Base-by-base conservation (phyloP, 75 land plant species). In the Isoetes taiwanensis region DNA sequence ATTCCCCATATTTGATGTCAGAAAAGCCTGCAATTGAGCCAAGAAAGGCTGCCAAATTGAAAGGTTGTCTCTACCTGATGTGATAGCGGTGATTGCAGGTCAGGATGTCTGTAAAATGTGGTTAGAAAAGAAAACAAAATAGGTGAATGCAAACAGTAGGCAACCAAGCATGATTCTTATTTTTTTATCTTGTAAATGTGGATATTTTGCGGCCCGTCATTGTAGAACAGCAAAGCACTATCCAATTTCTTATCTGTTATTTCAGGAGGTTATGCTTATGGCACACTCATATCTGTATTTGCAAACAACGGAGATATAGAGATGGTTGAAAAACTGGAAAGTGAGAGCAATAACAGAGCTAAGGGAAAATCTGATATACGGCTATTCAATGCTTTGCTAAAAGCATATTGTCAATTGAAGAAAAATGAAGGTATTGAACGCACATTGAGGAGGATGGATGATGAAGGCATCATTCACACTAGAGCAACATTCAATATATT, bases 181-280 rank as follows among this genome's bases (percentile, higher is more conserved):
- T n/a, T n/a, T n/a, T n/a, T n/a, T n/a, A n/a, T n/a, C n/a, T n/a
- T n/a, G n/a, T n/a, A n/a, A n/a, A n/a, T n/a, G n/a, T n/a, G n/a
- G n/a, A n/a, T n/a, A n/a, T n/a, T n/a, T n/a, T n/a, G n/a, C n/a
- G n/a, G n/a, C n/a, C n/a, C n/a, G n/a, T n/a, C n/a, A n/a, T n/a
- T n/a, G n/a, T n/a, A n/a, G n/a, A n/a, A n/a, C n/a, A n/a, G n/a
- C n/a, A n/a, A n/a, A n/a, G n/a, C n/a, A n/a, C n/a, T n/a, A n/a
- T n/a, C n/a, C n/a, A n/a, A n/a, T n/a, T n/a, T n/a, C n/a, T n/a
- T 46, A 23, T 50, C 14, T 29, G n/a, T 62, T n/a, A 60, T 35
- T 65, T 65, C 90, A 90, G 90, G 88, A 60, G 84, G 82, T 29
- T 72, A 81, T 72, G 53, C 79, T 5, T 68, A 85, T 48, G 78